Conservation (phyloP, 2,329 filamentous ascomycete species). For the Rhynchosporium secalis region DNA sequence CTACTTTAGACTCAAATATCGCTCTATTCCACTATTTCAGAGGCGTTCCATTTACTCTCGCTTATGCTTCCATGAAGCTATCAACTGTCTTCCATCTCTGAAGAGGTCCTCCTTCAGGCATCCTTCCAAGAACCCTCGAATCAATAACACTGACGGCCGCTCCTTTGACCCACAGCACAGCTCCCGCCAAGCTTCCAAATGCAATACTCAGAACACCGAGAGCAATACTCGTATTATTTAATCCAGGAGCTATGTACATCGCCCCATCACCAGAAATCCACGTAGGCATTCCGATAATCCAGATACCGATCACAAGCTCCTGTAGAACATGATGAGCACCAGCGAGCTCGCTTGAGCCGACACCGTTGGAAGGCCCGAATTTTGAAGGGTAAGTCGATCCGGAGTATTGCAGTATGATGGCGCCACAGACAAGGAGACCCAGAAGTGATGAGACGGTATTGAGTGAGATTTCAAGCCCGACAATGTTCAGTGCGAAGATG, state of each 20-base stretch:
- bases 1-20: too few species aligned
- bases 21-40: too few species aligned
- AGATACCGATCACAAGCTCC: conserved; percentile 29
- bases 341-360: conserved; percentile 12
- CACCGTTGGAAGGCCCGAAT: conserved; percentile 3
- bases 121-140: conserved; percentile 23
- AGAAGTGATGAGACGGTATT: conserved; percentile 28
- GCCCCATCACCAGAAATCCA: conserved; percentile 22
- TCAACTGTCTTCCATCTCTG: conserved; percentile 24
- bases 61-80: conserved; percentile 23
- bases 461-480: conserved; percentile 24
- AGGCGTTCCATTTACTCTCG: too few species aligned
- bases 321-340: conserved; percentile 18
- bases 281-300: conserved; percentile 29
- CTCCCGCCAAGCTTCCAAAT: conserved; percentile 23
- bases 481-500: conserved; percentile 18
- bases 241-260: conserved; percentile 17
- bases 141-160: conserved; percentile 21
- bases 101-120: neutral
- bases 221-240: conserved; percentile 28
- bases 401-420: conserved; percentile 17
- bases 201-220: conserved; percentile 27
- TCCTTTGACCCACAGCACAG: conserved; percentile 26
- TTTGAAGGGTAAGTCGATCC: conserved; percentile 17
- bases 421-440: conserved; percentile 24